phyloP scores from a whole-genome alignment of 441 rosid genomes.

The Hura crepitans region DNA sequence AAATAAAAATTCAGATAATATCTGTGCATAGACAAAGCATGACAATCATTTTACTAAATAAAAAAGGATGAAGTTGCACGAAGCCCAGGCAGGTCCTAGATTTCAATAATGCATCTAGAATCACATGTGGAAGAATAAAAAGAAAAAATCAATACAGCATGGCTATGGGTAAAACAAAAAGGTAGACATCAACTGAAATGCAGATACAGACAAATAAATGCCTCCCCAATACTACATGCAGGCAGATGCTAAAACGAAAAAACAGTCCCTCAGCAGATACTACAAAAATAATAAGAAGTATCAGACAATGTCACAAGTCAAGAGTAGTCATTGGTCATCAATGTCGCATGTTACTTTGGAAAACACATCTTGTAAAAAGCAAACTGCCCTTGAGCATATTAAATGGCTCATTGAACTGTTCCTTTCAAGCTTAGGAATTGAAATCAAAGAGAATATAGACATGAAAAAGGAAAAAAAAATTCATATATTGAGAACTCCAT shows the following conservation, averaged over 20 bases:
- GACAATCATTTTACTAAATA: constrained; percentile 3
- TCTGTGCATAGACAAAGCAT: constrained; percentile 5
- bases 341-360: not conserved
- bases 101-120: not conserved
- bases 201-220: not conserved
- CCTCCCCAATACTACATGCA: not conserved
- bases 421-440: not conserved
- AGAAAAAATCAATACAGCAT: not conserved
- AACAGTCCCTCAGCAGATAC: not conserved
- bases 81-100: not conserved
- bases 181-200: not conserved
- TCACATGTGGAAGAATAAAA: not conserved
- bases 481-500: not conserved
- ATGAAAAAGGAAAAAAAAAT: not conserved
- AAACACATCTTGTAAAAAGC: not conserved
- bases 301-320: not conserved
- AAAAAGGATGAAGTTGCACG: not conserved
- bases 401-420: not conserved
- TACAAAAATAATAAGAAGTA: not conserved
- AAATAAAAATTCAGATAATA: constrained; percentile 10
- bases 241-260: not conserved
- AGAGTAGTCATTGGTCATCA: no score
- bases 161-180: not conserved
- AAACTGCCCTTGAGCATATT: not conserved
- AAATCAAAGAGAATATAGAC: not conserved